Evolutionary conservation across 148 eudicot genomes (phyloP), one percentile per base, ranked within the genome.

Genomic region (Camellia japonica): DNA sequence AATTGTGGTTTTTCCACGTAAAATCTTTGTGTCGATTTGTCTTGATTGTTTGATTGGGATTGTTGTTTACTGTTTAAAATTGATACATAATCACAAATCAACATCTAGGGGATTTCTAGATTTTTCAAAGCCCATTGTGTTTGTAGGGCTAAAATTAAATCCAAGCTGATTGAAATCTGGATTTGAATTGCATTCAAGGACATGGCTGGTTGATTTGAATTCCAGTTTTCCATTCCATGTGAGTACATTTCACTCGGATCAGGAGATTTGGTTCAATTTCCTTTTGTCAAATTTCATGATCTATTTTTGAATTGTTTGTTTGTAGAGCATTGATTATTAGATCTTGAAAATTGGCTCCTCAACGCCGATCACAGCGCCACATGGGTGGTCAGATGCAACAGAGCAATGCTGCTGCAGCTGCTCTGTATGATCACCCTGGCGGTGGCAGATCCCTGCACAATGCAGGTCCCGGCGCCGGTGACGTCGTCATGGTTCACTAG

Each of bases 301-400:
- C 47, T 79, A 55, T 61, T 38, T 14, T 76, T 78, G 58, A 18
- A 64, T 80, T 67, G 61, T 75, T 47, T 63, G 71, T 73, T 30
- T 82, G 74, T 67, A 86, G 23, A 23, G 90, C 70, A 76, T 83
- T 85, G 91, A 42, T 78, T 62, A 79, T 64, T 84, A 87, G 87
- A 89, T 87, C 88, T 71, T 81, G 84, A 84, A 87, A 95, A 82
- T 96, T 96, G 99, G 98, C 99, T 83, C 97, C 99, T 11, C 98
- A 93, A 92, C 93, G 97, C 86, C 89, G 97, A 79, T 87, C 97
- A 51, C 97, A 93, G 95, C 99, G 99, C 99, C 99, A 89, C 93
- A 90, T 89, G 93, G 97, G 97, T 90, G 99, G 99, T 88, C 99
- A 96, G 92, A 90, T 92, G 95, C 98, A 93, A 78, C 99, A 96